Evolutionary conservation across 495 filamentous ascomycete species (phyloP), one percentile per base, ranked within the genome.

Genomic region (Penicillium daleae): DNA sequence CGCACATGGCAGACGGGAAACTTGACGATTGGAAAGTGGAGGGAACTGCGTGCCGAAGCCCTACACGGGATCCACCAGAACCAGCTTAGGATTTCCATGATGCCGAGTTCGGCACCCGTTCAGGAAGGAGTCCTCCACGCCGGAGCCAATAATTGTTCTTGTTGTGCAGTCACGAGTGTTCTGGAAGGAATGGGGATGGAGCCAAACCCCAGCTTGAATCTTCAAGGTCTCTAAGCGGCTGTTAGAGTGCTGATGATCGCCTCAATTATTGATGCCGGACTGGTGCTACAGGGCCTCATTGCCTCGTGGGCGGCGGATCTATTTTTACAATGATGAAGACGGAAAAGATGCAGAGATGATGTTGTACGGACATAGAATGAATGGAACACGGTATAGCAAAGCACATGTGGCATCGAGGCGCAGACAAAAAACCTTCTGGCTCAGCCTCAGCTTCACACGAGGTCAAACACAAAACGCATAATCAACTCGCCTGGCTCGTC

Each of bases 401-500:
- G 2, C n/a, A 42, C 22, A 29, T 50, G 46, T n/a, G 46, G 42
- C 42, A 46, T 46, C 56, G 64, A 67, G 61, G 65, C 65, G 65
- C 65, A 64, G 61, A 50, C 31, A 12, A 24, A n/a, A 27, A 29
- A 29, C 24, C 9, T 27, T 27, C 54, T 26, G 35, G 44, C 67
- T 64, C 57, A 67, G 69, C 69, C 66, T 65, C 67, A 2, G 6
- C n/a, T 58, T 64, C 40, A 29, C 22, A 55, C 54, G 56, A 40
- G 24, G n/a, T 40, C 33, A 49, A 59, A 32, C 12, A 46, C 42
- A 46, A 46, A 13, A 10, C 10, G 39, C n/a, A 10, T 7, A 17
- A 32, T 4, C 9, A 13, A 56, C 4, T 29, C 37, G 54, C 17
- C 7, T 49, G 46, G 46, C 46, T 4, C 12, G 49, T 22, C 49